Conservation (phyloP, 176 grass and related monocot species). For the Leersia perrieri region DNA sequence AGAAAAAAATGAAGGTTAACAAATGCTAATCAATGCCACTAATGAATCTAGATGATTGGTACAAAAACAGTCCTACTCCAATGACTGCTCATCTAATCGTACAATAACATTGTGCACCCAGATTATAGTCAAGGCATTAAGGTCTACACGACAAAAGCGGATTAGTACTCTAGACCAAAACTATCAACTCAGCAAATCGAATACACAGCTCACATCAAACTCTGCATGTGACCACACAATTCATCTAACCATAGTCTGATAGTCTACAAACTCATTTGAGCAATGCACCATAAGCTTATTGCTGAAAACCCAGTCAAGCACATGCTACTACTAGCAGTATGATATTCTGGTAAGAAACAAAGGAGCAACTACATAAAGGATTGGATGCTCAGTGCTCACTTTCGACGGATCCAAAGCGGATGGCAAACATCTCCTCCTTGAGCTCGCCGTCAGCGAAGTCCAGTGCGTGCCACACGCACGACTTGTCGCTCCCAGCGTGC, state of each 20-base stretch:
- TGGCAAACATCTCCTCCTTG: conserved; percentile 84
- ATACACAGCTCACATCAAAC: background rate
- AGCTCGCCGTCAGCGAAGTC: conserved; percentile 83
- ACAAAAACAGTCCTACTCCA: background rate
- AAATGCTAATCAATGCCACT: background rate
- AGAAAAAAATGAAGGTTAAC: background rate
- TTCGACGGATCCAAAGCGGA: conserved; percentile 79
- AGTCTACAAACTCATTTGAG: background rate
- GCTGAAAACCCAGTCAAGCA: background rate
- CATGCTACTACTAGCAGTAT: background rate
- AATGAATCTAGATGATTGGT: background rate
- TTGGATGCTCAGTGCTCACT: conserved; percentile 45
- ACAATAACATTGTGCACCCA: background rate
- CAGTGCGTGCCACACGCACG: conserved; percentile 78
- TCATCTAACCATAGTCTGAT: background rate
- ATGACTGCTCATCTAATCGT: background rate
- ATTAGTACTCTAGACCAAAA: background rate
- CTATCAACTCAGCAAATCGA: background rate
- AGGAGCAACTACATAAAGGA: background rate
- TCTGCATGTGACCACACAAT: background rate
- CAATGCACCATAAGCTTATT: background rate
- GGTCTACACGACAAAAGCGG: background rate
- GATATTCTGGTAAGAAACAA: background rate
- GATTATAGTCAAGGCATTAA: background rate
- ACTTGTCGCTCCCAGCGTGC: conserved; percentile 76